phyloP scores from a whole-genome alignment of 1,284 basidiomycete genomes.

The Cronartium quercuum region DNA sequence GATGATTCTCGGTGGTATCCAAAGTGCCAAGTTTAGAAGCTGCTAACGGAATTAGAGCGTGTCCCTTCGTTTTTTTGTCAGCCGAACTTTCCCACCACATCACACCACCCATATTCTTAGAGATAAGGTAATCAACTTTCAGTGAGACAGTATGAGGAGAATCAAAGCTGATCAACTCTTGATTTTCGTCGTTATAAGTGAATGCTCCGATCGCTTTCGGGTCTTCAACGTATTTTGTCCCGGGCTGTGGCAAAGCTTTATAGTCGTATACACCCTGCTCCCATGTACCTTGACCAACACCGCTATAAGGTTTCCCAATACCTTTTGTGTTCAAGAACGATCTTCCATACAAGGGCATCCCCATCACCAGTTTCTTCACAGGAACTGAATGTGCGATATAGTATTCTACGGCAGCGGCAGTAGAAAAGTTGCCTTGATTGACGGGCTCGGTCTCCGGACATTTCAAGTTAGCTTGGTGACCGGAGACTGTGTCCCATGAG shows the following conservation, averaged over 20 bases:
- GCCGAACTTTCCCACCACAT: conserved; percentile 40
- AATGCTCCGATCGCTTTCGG: conserved; percentile 23
- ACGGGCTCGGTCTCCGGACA: conserved; percentile 1
- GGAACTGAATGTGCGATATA: conserved; percentile 31
- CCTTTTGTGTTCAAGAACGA: conserved; percentile 37
- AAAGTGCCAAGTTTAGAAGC: conserved; percentile 32
- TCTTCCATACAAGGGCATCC: conserved; percentile 38
- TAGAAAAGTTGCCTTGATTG: conserved; percentile 38
- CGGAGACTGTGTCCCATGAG: conserved; percentile 37
- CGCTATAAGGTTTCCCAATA: conserved; percentile 31
- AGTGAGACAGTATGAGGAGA: conserved; percentile 13
- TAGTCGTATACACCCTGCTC: conserved; percentile 38
- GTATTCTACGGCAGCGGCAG: conserved; percentile 23
- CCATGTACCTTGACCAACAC: conserved; percentile 34
- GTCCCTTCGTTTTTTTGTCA: conserved; percentile 15
- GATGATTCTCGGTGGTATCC: conserved; percentile 25
- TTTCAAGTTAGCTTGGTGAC: conserved; percentile 37
- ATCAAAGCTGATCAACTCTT: conserved; percentile 34
- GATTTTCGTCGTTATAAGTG: conserved; percentile 22
- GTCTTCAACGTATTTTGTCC: conserved; percentile 22
- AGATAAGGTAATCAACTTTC: conserved; percentile 26
- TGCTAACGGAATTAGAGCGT: conserved; percentile 29
- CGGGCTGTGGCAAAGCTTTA: conserved; percentile 16
- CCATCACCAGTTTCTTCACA: conserved; percentile 23
- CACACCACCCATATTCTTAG: conserved; percentile 25